phyloP scores from a whole-genome alignment of 345 rosid genomes.

The Viola odorata region DNA sequence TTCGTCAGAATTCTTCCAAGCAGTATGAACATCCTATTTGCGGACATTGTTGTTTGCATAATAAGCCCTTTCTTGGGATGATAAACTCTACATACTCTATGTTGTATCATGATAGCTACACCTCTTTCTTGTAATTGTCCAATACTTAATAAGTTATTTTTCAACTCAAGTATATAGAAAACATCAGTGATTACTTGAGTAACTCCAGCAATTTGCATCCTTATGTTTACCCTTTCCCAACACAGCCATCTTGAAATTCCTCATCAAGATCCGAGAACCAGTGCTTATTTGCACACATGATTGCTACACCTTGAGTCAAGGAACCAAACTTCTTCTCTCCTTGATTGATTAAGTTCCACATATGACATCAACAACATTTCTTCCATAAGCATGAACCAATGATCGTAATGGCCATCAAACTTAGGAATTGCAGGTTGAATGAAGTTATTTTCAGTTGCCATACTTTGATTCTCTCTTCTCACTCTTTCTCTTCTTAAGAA shows the following conservation, averaged over 20 bases:
- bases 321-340: neutral
- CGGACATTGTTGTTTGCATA: conserved; percentile 1
- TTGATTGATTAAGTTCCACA: neutral
- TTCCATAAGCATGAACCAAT: neutral
- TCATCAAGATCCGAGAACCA: conserved; percentile 5
- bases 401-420: neutral
- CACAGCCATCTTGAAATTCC: neutral
- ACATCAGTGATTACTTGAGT: neutral
- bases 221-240: neutral
- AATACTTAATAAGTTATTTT: neutral
- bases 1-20: neutral
- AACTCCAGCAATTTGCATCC: neutral
- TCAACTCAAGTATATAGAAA: neutral
- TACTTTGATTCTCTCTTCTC: neutral
- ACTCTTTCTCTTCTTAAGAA: neutral
- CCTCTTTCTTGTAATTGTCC: neutral
- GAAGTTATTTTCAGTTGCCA: neutral
- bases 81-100: no score
- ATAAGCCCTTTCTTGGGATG: no score
- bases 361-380: neutral
- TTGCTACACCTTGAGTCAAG: neutral
- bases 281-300: neutral
- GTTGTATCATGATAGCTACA: conserved; percentile 1
- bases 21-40: conserved; percentile 1
- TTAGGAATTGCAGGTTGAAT: neutral